phyloP scores from a whole-genome alignment of 1,284 basidiomycete genomes.

The Irpex rosettiformis region DNA sequence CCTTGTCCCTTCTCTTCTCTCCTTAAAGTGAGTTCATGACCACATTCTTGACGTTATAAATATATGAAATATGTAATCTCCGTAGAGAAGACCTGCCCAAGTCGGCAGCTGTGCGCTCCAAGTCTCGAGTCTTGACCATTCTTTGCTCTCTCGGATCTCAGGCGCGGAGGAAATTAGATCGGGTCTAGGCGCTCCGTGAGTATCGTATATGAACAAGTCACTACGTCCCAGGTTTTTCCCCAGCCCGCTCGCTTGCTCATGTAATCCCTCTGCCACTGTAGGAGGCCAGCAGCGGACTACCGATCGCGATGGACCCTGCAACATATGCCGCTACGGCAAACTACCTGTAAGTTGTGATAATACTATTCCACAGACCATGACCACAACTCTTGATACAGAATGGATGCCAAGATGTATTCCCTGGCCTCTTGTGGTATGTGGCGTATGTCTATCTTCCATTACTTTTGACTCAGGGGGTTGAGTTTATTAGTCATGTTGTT shows the following conservation, averaged over 20 bases:
- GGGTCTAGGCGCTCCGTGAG: background rate
- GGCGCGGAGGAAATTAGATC: background rate
- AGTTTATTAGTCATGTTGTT: constrained; percentile 23
- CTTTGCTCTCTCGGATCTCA: background rate
- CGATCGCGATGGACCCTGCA: constrained; percentile 1
- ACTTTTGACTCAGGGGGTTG: background rate
- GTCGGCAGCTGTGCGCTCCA: background rate
- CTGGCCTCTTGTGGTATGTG: constrained; percentile 26
- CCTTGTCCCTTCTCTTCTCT: background rate
- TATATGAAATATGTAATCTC: background rate
- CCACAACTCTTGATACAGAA: too few relatives aligned
- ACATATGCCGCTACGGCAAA: constrained; percentile 19
- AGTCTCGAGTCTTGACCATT: background rate
- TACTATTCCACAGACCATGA: too few relatives aligned
- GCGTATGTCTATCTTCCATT: background rate
- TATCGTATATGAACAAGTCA: background rate
- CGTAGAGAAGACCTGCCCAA: background rate
- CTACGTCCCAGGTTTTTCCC: background rate
- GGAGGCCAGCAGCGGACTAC: background rate
- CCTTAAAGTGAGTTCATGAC: background rate
- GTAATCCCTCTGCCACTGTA: background rate
- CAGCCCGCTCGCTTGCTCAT: background rate
- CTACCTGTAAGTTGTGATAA: constrained; percentile 20
- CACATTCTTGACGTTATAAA: background rate
- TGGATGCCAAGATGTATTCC: constrained; percentile 27